A percentile compares a stretch with the other conserved stretches of the same genome.
Conservation (phyloP, 225 moss, liverwort and hornwort genomes). For the Sphagnum contortum region DNA sequence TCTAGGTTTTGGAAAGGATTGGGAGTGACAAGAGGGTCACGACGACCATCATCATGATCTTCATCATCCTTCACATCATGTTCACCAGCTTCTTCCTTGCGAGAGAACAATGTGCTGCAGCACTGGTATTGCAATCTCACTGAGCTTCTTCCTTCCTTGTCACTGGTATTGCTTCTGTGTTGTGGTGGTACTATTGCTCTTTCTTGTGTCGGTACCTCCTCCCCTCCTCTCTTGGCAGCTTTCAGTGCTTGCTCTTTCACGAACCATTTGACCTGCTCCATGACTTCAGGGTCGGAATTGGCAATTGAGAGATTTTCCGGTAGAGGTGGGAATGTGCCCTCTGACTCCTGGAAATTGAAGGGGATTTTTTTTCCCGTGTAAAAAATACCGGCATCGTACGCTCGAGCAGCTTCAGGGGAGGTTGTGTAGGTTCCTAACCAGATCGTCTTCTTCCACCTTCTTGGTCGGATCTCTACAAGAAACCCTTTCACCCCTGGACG, state of each 20-base stretch:
- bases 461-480: conserved; percentile 1
- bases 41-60: background rate
- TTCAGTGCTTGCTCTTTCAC: background rate
- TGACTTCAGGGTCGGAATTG: background rate
- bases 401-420: background rate
- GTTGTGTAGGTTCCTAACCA: background rate
- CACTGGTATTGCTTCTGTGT: no score
- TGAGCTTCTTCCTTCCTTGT: no score
- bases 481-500: conserved; percentile 2
- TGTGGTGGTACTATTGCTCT: background rate
- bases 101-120: background rate
- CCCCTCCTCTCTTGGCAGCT: background rate
- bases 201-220: background rate
- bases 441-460: conserved; percentile 2
- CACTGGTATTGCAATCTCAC: no score
- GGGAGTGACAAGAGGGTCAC: background rate
- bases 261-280: background rate
- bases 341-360: background rate
- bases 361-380: conserved; percentile 1
- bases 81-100: no score
- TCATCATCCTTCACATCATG: conserved; percentile 1
- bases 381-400: background rate
- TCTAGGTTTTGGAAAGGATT: background rate
- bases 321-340: background rate
- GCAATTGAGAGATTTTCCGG: background rate